These are phyloP conservation scores for Populus hybrid DNA, from an alignment of 441 rosid genomes.

Conservation along the genomic window DNA sequence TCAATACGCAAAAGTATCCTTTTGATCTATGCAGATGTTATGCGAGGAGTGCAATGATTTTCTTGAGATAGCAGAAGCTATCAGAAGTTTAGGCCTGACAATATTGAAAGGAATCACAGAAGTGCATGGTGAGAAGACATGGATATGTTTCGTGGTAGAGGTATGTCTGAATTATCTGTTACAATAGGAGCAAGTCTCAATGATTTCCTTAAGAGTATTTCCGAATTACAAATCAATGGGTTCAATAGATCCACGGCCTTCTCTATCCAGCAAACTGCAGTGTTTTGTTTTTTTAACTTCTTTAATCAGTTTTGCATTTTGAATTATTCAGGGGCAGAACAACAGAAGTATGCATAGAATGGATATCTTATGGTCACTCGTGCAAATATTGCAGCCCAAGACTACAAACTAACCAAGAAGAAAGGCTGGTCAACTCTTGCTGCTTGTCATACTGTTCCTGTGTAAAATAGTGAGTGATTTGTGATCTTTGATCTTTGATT, in stretches of 20 bases:
- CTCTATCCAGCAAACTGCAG: not conserved
- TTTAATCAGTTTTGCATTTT: too few relatives aligned
- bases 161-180: slow-evolving; percentile 35
- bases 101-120: slow-evolving; percentile 87
- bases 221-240: not conserved
- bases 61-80: slow-evolving; percentile 92
- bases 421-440: slow-evolving; percentile 19
- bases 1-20: slow-evolving; percentile 11
- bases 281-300: not conserved
- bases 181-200: not conserved
- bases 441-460: not conserved
- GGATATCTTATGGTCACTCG: slow-evolving; percentile 91
- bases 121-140: slow-evolving; percentile 74
- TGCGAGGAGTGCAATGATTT: slow-evolving; percentile 93
- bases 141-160: slow-evolving; percentile 92
- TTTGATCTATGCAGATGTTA: slow-evolving; percentile 63
- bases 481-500: slow-evolving; percentile 20
- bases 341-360: slow-evolving; percentile 72
- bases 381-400: slow-evolving; percentile 75
- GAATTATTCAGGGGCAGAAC: slow-evolving; percentile 64
- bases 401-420: slow-evolving; percentile 31
- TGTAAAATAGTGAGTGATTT: slow-evolving; percentile 26
- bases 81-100: slow-evolving; percentile 74
- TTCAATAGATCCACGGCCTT: not conserved
- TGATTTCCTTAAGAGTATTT: not conserved